These are phyloP conservation scores for Phytophthora palmivora DNA, from an alignment of 352 stramenopile genomes.

Conservation along the genomic window DNA sequence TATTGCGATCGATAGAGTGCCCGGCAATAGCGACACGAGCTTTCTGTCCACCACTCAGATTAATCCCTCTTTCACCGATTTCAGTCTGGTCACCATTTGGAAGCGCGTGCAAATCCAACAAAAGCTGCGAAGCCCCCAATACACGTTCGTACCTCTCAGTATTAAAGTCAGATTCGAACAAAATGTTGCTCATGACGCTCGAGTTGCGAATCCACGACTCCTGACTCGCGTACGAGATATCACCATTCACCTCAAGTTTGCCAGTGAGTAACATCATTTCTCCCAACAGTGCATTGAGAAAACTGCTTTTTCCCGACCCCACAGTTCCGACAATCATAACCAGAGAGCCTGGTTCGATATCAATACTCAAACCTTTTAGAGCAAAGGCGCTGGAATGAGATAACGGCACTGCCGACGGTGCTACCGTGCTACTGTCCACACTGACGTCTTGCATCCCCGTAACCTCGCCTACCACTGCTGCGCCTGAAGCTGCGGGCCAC, in stretches of 20 bases:
- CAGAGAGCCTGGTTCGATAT: slow-evolving; percentile 60
- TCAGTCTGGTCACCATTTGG: slow-evolving; percentile 90
- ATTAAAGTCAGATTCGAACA: slow-evolving; percentile 36
- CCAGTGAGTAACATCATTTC: slow-evolving; percentile 45
- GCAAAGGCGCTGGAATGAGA: slow-evolving; percentile 35
- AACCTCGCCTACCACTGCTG: no score
- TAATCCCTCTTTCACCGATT: slow-evolving; percentile 96
- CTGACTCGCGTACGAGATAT: slow-evolving; percentile 85
- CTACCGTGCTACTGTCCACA: slow-evolving; percentile 3
- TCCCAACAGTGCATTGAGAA: slow-evolving; percentile 50
- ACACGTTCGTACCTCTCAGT: slow-evolving; percentile 44
- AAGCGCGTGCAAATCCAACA: slow-evolving; percentile 87
- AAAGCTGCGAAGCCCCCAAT: slow-evolving; percentile 73
- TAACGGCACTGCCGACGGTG: slow-evolving; percentile 14
- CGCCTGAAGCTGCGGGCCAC: slow-evolving; percentile 10
- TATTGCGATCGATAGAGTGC: slow-evolving; percentile 81
- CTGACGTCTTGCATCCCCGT: slow-evolving; percentile 1
- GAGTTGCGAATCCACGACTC: slow-evolving; percentile 92
- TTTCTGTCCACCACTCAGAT: slow-evolving; percentile 93
- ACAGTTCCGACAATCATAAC: slow-evolving; percentile 55
- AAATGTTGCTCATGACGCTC: slow-evolving; percentile 78
- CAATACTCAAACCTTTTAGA: slow-evolving; percentile 50
- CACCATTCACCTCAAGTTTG: slow-evolving; percentile 27
- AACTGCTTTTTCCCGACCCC: slow-evolving; percentile 52
- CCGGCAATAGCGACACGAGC: slow-evolving; percentile 84